Percentiles rank a stretch among this genome's conserved stretches.
Conservation (phyloP, 2,329 filamentous ascomycete species). For the Alternaria tenuissima region DNA sequence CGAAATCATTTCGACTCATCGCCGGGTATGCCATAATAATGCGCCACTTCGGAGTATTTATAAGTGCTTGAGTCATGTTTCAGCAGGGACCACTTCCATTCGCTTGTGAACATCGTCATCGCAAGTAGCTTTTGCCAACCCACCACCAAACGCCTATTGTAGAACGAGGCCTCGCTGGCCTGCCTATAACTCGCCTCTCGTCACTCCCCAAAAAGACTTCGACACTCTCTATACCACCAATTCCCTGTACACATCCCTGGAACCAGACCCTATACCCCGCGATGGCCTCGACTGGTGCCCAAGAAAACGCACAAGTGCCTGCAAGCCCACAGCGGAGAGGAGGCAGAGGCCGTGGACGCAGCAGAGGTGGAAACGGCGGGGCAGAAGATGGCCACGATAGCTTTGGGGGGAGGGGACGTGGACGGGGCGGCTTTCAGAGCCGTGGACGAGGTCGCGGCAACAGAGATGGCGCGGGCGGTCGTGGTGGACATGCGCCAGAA, state of each 20-base stretch:
- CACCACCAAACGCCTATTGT: conserved; percentile 18
- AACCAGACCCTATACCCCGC: conserved; percentile 31
- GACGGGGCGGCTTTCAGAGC: conserved; percentile 45
- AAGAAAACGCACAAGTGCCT: conserved; percentile 35
- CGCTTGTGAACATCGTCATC: conserved; percentile 42
- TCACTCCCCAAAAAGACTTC: neutral
- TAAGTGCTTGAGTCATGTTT: conserved; percentile 20
- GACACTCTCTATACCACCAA: neutral
- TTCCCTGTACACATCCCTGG: conserved; percentile 5
- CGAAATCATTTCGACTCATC: conserved; percentile 39
- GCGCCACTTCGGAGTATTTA: conserved; percentile 11
- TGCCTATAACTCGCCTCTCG: conserved; percentile 7
- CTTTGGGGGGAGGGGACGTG: conserved; percentile 39
- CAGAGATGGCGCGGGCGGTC: conserved; percentile 44
- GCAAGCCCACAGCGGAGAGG: conserved; percentile 40
- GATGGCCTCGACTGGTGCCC: conserved; percentile 43
- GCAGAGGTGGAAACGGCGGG: conserved; percentile 34
- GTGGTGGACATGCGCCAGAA: conserved; percentile 31
- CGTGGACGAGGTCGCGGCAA: conserved; percentile 44
- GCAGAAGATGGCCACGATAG: conserved; percentile 31
- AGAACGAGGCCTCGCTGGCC: conserved; percentile 31
- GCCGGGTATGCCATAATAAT: conserved; percentile 1
- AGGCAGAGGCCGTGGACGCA: conserved; percentile 42
- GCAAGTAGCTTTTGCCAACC: conserved; percentile 29
- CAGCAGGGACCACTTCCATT: conserved; percentile 29